These are phyloP conservation scores for Vairimorpha apis DNA, from an alignment of 371 early-diverging fungal genomes.

Conservation along the genomic window DNA sequence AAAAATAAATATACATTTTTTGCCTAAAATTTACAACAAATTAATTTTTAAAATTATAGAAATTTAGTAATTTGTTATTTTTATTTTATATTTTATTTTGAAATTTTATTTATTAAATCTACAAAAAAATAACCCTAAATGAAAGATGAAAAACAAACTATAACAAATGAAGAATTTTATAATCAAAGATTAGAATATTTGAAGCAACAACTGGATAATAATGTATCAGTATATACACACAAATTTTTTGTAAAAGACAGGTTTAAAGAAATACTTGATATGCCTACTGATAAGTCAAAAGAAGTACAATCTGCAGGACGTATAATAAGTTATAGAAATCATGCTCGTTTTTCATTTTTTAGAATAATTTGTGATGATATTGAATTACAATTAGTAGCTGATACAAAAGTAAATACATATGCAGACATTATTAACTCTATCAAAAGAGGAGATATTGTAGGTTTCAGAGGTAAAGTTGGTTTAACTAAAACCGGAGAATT, in stretches of 20 bases:
- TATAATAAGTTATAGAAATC: constrained; percentile 44
- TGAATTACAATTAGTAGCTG: constrained; percentile 39
- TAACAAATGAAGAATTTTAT: constrained; percentile 53
- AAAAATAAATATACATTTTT: no score
- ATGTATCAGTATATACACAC: constrained; percentile 51
- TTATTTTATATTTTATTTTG: no score
- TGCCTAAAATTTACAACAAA: no score
- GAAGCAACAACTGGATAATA: constrained; percentile 11
- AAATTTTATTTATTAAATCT: no score
- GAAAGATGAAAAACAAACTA: no score
- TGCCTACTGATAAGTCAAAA: neutral
- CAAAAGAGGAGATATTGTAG: constrained; percentile 93
- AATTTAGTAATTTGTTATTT: no score
- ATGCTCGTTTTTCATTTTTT: constrained; percentile 46
- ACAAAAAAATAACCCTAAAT: no score
- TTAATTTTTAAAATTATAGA: no score
- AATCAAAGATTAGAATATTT: constrained; percentile 35
- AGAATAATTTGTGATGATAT: constrained; percentile 20
- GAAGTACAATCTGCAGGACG: constrained; percentile 53
- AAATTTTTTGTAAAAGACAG: constrained; percentile 53
- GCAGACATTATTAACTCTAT: constrained; percentile 58
- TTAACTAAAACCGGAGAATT: constrained; percentile 88
- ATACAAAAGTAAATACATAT: constrained; percentile 12
- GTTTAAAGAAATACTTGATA: constrained; percentile 33
- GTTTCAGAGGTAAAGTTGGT: constrained; percentile 82